Percentiles rank a stretch among this genome's conserved stretches.
phyloP scores from a whole-genome alignment of 139 green algal species.

The Chlorella sp. region DNA sequence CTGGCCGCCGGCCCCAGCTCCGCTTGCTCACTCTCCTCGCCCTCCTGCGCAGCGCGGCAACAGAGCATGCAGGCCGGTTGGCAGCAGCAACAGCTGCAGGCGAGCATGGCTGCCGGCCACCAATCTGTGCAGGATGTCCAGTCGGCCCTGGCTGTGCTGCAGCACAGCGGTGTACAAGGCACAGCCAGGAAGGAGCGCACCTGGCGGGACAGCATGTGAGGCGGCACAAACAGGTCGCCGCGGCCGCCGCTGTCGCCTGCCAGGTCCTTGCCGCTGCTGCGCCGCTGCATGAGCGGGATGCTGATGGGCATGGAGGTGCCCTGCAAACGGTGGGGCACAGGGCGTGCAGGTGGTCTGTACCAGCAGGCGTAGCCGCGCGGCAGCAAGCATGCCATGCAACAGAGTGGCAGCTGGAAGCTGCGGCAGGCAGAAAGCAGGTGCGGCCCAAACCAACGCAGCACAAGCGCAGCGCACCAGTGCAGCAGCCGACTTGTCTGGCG shows the following conservation, averaged over 20 bases:
- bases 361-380: too few species aligned
- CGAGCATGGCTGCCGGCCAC: too few species aligned
- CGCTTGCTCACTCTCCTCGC: not conserved
- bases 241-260: not conserved
- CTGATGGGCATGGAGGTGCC: conserved; percentile 65
- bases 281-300: conserved; percentile 59
- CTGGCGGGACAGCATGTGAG: conserved; percentile 51
- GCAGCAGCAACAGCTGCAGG: too few species aligned
- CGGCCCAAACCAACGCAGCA: not conserved
- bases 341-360: too few species aligned
- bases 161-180: too few species aligned
- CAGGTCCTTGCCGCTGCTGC: not conserved
- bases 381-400: too few species aligned
- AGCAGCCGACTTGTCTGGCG: not conserved
- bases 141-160: too few species aligned
- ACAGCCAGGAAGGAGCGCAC: too few species aligned
- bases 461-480: conserved; percentile 13
- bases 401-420: too few species aligned
- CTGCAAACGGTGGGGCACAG: conserved; percentile 13
- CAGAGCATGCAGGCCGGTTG: too few species aligned
- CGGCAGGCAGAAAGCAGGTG: too few species aligned
- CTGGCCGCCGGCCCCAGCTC: not conserved
- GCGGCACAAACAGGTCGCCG: conserved; percentile 52
- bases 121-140: too few species aligned
- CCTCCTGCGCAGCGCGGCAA: not conserved